Percentiles rank a stretch among this genome's conserved stretches.
phyloP scores from a whole-genome alignment of 164 flowering plant species.

The Liriodendron chinense region DNA sequence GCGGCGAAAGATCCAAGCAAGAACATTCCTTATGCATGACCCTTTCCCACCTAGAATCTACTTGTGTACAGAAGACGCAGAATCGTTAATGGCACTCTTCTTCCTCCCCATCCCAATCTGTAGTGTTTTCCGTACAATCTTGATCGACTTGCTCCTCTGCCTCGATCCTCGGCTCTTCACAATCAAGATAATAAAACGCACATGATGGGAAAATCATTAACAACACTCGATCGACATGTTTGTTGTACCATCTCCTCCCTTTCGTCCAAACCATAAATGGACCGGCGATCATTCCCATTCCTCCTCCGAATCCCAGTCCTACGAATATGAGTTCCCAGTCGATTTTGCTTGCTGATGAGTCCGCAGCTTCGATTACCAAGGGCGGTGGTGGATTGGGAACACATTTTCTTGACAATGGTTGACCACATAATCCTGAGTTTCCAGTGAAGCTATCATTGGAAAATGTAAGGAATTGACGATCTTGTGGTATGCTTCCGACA shows the following conservation, averaged over 20 bases:
- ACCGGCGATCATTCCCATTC: neutral
- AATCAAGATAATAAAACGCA: slow-evolving; percentile 21
- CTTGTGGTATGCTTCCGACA: slow-evolving; percentile 15
- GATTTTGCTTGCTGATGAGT: neutral
- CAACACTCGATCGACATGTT: neutral
- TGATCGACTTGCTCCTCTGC: slow-evolving; percentile 26
- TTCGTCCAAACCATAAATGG: neutral
- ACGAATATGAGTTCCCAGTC: neutral
- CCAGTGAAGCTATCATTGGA: slow-evolving; percentile 2
- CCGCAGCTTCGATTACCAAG: neutral
- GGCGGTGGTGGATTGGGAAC: neutral
- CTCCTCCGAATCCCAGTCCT: neutral
- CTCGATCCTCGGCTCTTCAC: slow-evolving; percentile 14
- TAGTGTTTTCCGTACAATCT: slow-evolving; percentile 20
- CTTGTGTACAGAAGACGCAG: slow-evolving; percentile 65
- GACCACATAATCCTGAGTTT: slow-evolving; percentile 18
- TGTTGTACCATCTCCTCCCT: neutral
- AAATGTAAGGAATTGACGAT: slow-evolving; percentile 16
- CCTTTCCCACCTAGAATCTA: slow-evolving; percentile 42
- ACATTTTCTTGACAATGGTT: slow-evolving; percentile 7
- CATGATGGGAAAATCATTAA: slow-evolving; percentile 18
- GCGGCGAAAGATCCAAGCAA: slow-evolving; percentile 32
- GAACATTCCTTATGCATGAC: slow-evolving; percentile 55
- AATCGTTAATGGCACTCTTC: slow-evolving; percentile 16
- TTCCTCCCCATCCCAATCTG: slow-evolving; percentile 9